These are phyloP conservation scores for Eucalyptus cladocalyx DNA, from an alignment of 345 rosid genomes.

Conservation along the genomic window DNA sequence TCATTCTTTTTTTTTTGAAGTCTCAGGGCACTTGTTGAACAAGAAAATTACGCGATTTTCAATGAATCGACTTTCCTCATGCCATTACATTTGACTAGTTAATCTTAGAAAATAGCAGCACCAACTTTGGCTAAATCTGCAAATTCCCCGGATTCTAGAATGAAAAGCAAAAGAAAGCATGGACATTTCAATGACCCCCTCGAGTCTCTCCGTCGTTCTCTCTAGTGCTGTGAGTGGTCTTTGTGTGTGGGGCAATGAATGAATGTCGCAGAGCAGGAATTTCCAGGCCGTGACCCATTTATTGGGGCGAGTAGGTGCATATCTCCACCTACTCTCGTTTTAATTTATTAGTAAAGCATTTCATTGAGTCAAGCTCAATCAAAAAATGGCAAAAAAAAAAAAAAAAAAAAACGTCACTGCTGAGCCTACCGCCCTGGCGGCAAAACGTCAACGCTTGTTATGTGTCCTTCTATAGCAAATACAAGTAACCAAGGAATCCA, in stretches of 20 bases:
- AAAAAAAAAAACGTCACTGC: not conserved
- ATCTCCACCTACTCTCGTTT: not conserved
- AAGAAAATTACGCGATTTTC: not conserved
- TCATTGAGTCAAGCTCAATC: not conserved
- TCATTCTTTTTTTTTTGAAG: not conserved
- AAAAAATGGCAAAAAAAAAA: not conserved
- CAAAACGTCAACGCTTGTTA: not conserved
- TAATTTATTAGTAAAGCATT: not conserved
- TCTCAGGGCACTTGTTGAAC: not conserved
- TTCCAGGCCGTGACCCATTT: not conserved
- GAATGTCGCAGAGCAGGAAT: not conserved
- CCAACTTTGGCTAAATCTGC: not conserved
- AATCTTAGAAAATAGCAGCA: not conserved
- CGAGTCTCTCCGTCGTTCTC: not conserved
- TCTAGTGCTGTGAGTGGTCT: not conserved
- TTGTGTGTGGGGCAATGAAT: not conserved
- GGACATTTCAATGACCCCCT: not conserved
- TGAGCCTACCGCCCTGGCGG: not conserved
- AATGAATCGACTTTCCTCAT: not conserved
- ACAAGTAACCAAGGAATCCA: not conserved
- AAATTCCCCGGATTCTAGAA: not conserved
- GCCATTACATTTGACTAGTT: not conserved
- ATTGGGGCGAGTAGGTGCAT: not conserved
- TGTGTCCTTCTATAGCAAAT: not conserved
- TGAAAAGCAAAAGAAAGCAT: not conserved